Evolutionary conservation across 83 land plant genomes (phyloP).

Genomic region (Picea abies): DNA sequence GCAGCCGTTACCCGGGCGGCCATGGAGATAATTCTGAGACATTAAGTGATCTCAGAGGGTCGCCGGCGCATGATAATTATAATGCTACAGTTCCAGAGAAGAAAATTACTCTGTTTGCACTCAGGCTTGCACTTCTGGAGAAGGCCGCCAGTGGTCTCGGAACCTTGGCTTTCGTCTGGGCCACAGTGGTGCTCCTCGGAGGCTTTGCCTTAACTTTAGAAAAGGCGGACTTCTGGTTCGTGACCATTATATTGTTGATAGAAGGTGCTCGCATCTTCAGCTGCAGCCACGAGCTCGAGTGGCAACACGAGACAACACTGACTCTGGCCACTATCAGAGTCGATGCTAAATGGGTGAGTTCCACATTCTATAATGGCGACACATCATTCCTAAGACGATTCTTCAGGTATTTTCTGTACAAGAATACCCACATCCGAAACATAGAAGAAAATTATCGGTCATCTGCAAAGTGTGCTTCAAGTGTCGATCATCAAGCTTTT

Average conservation of each 20-base stretch:
- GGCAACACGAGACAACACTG: conserved; percentile 33
- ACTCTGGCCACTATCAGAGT: not conserved
- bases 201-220: conserved; percentile 29
- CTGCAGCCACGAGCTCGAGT: conserved; percentile 50
- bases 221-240: conserved; percentile 37
- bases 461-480: too few species aligned
- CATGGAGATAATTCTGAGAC: too few species aligned
- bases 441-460: too few species aligned
- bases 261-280: conserved; percentile 40
- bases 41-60: too few species aligned
- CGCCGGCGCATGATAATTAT: too few species aligned
- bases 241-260: conserved; percentile 28
- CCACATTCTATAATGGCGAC: not conserved
- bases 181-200: conserved; percentile 50
- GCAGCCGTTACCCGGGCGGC: too few species aligned
- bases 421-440: too few species aligned
- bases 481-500: too few species aligned
- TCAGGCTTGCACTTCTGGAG: conserved; percentile 75
- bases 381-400: not conserved
- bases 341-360: not conserved
- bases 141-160: conserved; percentile 59
- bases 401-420: too few species aligned
- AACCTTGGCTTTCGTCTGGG: conserved; percentile 84
- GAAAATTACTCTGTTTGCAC: conserved; percentile 70
- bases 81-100: conserved; percentile 62